Evolutionary conservation across 176 grass and related monocot species (phyloP).

Genomic region (Rhipidocladum racemiflorum): DNA sequence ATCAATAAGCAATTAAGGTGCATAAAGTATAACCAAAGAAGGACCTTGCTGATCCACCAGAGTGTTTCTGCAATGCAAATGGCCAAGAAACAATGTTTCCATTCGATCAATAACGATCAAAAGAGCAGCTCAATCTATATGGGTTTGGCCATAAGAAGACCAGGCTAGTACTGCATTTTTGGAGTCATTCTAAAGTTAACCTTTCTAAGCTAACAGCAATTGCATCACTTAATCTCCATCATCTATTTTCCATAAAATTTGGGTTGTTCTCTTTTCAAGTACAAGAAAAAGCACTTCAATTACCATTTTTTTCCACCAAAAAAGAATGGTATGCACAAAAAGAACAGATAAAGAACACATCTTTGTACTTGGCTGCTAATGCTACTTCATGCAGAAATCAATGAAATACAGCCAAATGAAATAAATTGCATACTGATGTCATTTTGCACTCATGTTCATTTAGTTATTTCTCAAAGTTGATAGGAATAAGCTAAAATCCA

Average conservation of each 20-base stretch:
- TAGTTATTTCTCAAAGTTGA: neutral
- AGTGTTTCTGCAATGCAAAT: neutral
- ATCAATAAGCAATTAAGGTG: neutral
- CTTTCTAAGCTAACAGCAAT: neutral
- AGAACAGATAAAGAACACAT: neutral
- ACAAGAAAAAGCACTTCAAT: neutral
- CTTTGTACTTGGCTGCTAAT: neutral
- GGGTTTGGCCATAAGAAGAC: neutral
- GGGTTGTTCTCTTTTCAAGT: neutral
- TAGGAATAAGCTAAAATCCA: neutral
- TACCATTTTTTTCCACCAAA: neutral
- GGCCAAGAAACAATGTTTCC: neutral
- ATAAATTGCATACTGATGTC: neutral
- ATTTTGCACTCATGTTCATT: neutral
- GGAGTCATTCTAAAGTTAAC: neutral
- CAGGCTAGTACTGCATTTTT: neutral
- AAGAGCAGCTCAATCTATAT: neutral
- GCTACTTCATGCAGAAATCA: conserved; percentile 3
- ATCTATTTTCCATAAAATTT: neutral
- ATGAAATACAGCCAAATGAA: conserved; percentile 2
- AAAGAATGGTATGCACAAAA: neutral
- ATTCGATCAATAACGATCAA: neutral
- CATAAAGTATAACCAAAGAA: neutral
- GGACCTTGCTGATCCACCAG: neutral
- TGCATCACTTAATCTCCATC: neutral